Evolutionary conservation across 1,284 basidiomycete genomes (phyloP), one percentile per base, ranked within the genome.

Genomic region (Moesziomyces sp.): DNA sequence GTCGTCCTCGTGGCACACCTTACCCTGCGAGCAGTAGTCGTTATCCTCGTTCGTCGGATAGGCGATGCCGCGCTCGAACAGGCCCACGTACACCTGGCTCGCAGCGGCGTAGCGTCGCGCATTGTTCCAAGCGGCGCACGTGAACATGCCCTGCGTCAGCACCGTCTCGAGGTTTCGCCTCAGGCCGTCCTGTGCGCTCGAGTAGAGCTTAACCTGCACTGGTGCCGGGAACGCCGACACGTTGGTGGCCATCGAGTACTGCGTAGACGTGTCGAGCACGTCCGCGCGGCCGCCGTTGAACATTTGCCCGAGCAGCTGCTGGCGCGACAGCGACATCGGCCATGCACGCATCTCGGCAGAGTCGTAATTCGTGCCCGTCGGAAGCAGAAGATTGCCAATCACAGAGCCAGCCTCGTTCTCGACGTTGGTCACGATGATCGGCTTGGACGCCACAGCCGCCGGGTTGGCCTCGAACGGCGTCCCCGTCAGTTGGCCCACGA

Each of bases 1-100:
- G 58, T 81, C 79, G 61, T 81, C 79, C 42, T 81, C 79, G 69
- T 81, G 79, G 52, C 79, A 81, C 18, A 76, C 70, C 10, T 50
- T 53, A 10, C 42, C 52, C 24, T 51, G 34, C 3, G 35, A 11
- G 44, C 79, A 80, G 59, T 80, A 80, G 58, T 74, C 64, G 38
- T 58, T 68, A 21, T 58, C 58, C 1, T 2, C 35, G 46, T 79
- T 79, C 13, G 66, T 66, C 3, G 73, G 60, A 26, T 80, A 80
- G 10, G 54, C 57, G 8, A 66, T 47, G 11, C 77, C 79, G 18
- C 24, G 35, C 23, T 72, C 53, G 21, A 69, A 66, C 28, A 73
- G 44, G 2, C 67, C 76, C 0, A 78, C 54, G 46, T 68, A 79
- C 1, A 69, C 56, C 3, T 48, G 7, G 2, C 49, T 19, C 2